Conservation (phyloP, 164 flowering plant genomes). For the Annona cherimola region DNA sequence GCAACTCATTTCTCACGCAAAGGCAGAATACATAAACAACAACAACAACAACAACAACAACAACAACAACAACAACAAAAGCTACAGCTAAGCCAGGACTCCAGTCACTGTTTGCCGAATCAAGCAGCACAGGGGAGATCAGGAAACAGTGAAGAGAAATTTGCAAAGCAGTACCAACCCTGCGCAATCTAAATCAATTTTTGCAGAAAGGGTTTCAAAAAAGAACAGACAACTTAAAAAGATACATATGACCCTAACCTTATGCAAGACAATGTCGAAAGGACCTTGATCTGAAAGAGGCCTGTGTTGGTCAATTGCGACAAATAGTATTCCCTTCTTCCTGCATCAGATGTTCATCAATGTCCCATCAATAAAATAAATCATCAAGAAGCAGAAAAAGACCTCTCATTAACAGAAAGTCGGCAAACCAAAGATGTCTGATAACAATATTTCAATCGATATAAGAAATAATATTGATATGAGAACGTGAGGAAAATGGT, state of each 20-base stretch:
- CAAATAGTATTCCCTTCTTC: conserved; percentile 73
- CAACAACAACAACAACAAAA: not conserved
- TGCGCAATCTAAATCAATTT: not conserved
- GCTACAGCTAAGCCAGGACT: not conserved
- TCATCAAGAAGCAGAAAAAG: not conserved
- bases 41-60: not conserved
- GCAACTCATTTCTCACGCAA: not conserved
- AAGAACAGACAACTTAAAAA: not conserved
- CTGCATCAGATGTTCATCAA: conserved; percentile 31
- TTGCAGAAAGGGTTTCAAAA: not conserved
- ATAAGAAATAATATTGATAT: too few species aligned
- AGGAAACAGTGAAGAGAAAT: not conserved
- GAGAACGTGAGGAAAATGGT: too few species aligned
- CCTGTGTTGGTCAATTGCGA: conserved; percentile 61
- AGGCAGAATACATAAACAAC: not conserved
- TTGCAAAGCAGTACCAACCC: not conserved
- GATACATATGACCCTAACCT: conserved; percentile 41
- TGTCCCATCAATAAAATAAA: not conserved
- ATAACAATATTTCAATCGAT: too few species aligned
- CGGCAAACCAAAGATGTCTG: too few species aligned
- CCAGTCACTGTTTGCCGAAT: not conserved
- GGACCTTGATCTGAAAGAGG: conserved; percentile 94
- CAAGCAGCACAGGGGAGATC: not conserved
- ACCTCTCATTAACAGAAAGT: not conserved
- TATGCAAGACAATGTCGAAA: conserved; percentile 81